Conservation (phyloP, 2,329 filamentous ascomycete genomes). For the Coniosporium tulheliwenetii region DNA sequence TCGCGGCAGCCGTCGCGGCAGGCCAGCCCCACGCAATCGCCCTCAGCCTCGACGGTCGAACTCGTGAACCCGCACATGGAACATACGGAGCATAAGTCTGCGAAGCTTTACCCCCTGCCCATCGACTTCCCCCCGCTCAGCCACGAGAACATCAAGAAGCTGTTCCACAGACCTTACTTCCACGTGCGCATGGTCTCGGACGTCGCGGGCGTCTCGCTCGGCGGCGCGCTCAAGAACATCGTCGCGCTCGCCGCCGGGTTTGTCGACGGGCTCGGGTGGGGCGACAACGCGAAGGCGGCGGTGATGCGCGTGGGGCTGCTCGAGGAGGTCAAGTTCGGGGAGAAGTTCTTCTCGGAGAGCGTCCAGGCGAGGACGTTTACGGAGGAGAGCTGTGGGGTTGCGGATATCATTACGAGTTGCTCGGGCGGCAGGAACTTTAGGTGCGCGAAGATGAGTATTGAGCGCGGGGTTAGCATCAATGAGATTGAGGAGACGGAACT, state of each 20-base stretch:
- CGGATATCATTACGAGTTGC: slow-evolving; percentile 89
- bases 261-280: slow-evolving; percentile 90
- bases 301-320: slow-evolving; percentile 92
- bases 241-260: slow-evolving; percentile 90
- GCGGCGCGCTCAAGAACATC: slow-evolving; percentile 92
- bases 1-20: slow-evolving; percentile 55
- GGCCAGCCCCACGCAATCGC: slow-evolving; percentile 31
- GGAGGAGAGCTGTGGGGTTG: slow-evolving; percentile 89
- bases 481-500: slow-evolving; percentile 82
- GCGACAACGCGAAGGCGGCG: slow-evolving; percentile 96
- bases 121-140: slow-evolving; percentile 73
- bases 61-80: slow-evolving; percentile 34
- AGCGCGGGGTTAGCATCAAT: slow-evolving; percentile 62
- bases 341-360: slow-evolving; percentile 77
- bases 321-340: slow-evolving; percentile 93
- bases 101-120: slow-evolving; percentile 61
- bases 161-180: slow-evolving; percentile 96
- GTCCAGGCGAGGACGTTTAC: slow-evolving; percentile 78
- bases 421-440: slow-evolving; percentile 85
- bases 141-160: slow-evolving; percentile 63
- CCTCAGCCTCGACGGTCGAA: slow-evolving; percentile 32
- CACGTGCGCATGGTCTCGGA: slow-evolving; percentile 88
- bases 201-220: slow-evolving; percentile 90
- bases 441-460: slow-evolving; percentile 76
- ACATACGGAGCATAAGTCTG: slow-evolving; percentile 46